A percentile compares a stretch with the other conserved stretches of the same genome.
Conservation (phyloP, 2,329 filamentous ascomycete genomes). For the Pseudopithomyces chartarum region DNA sequence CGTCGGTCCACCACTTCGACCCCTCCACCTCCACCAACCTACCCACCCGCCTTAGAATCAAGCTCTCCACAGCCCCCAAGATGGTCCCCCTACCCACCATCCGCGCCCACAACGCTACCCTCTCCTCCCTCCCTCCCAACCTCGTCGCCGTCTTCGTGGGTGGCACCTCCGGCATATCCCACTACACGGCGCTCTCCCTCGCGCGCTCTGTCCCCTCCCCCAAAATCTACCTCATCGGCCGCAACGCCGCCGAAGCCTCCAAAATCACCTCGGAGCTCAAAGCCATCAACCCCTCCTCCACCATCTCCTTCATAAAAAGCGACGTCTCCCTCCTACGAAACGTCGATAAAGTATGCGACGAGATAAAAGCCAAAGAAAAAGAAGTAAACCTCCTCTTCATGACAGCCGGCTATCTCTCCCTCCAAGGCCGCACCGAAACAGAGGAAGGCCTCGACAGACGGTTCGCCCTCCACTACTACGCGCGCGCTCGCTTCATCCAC, state of each 20-base stretch:
- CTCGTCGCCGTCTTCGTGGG: constrained; percentile 46
- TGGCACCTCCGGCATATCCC: constrained; percentile 51
- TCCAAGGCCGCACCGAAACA: constrained; percentile 46
- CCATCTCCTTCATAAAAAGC: constrained; percentile 48
- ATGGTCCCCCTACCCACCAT: constrained; percentile 32
- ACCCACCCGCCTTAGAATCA: too few relatives aligned
- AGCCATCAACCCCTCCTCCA: constrained; percentile 44
- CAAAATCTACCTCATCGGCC: constrained; percentile 51
- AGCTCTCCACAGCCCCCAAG: not conserved
- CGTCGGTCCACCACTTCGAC: not conserved
- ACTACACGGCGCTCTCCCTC: constrained; percentile 50
- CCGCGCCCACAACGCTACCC: constrained; percentile 30
- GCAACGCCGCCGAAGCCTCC: constrained; percentile 44
- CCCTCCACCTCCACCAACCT: not conserved
- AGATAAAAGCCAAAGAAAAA: constrained; percentile 57
- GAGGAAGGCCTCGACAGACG: constrained; percentile 44
- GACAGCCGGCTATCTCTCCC: constrained; percentile 55
- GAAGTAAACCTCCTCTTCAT: constrained; percentile 62
- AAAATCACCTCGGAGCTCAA: constrained; percentile 45
- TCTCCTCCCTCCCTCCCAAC: constrained; percentile 28
- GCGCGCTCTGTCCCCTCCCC: constrained; percentile 47
- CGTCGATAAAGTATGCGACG: constrained; percentile 50
- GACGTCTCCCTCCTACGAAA: constrained; percentile 49
- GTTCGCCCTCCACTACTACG: constrained; percentile 41
- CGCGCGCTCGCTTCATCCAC: constrained; percentile 46